Evolutionary conservation across 1,284 basidiomycete species (phyloP).

Genomic region (Lignosus rhinocerotis): DNA sequence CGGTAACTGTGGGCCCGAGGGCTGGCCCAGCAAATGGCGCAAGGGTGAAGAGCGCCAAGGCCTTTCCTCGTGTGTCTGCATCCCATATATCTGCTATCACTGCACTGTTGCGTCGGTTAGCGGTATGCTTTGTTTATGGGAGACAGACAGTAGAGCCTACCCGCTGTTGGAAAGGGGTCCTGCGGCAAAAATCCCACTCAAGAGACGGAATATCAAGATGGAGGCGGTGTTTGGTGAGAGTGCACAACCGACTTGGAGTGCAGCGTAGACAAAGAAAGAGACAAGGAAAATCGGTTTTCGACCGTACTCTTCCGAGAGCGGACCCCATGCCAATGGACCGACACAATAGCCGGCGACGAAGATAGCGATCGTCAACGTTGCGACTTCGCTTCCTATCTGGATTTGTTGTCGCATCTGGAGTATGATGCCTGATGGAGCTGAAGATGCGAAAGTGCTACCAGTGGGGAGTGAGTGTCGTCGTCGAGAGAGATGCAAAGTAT

Average conservation of each 20-base stretch:
- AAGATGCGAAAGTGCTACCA: conserved; percentile 60
- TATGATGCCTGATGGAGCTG: conserved; percentile 53
- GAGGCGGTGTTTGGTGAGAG: conserved; percentile 33
- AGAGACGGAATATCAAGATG: conserved; percentile 34
- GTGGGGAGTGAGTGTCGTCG: conserved; percentile 8
- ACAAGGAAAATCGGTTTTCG: conserved; percentile 68
- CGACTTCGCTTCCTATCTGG: conserved; percentile 52
- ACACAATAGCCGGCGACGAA: conserved; percentile 49
- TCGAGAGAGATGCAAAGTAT: background rate
- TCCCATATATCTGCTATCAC: conserved; percentile 40
- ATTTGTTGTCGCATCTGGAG: conserved; percentile 51
- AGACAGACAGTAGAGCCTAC: conserved; percentile 13
- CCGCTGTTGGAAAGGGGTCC: conserved; percentile 34
- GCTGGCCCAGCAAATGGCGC: conserved; percentile 78
- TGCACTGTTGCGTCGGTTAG: conserved; percentile 24
- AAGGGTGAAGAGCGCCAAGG: conserved; percentile 37
- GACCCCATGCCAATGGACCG: conserved; percentile 67
- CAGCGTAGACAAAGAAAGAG: conserved; percentile 30
- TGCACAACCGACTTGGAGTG: conserved; percentile 35
- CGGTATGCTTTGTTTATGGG: too few relatives aligned
- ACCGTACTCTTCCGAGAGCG: conserved; percentile 59
- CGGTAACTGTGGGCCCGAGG: conserved; percentile 67
- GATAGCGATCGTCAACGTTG: conserved; percentile 39
- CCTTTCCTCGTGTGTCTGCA: conserved; percentile 36
- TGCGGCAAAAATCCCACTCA: conserved; percentile 34